Percentiles rank a stretch among this genome's conserved stretches.
These are phyloP conservation scores for Lecanicillium sp. DNA, from an alignment of 2,329 filamentous ascomycete genomes.

Conservation along the genomic window DNA sequence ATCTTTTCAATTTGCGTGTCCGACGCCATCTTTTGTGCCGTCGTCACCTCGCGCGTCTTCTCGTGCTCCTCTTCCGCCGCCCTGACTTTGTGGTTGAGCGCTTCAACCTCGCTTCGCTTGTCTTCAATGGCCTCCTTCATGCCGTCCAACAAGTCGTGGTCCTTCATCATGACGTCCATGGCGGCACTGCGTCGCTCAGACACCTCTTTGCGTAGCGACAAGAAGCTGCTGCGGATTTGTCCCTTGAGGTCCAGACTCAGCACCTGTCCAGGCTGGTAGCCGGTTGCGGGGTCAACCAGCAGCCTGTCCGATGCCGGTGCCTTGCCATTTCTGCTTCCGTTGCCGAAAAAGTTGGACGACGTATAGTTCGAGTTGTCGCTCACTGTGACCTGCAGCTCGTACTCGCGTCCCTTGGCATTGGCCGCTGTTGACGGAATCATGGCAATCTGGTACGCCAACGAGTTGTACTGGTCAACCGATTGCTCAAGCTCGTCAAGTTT, in stretches of 20 bases:
- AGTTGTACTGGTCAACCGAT: conserved; percentile 86
- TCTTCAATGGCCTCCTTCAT: conserved; percentile 97
- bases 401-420: conserved; percentile 79
- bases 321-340: conserved; percentile 23
- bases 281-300: conserved; percentile 71
- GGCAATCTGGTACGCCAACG: conserved; percentile 85
- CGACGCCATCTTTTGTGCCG: conserved; percentile 76
- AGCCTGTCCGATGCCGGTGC: conserved; percentile 59
- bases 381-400: conserved; percentile 77
- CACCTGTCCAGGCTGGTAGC: conserved; percentile 84
- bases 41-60: conserved; percentile 79
- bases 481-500: conserved; percentile 91
- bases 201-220: conserved; percentile 77
- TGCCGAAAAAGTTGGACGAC: conserved; percentile 44
- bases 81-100: conserved; percentile 77
- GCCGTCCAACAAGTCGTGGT: conserved; percentile 85
- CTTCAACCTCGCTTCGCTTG: conserved; percentile 86
- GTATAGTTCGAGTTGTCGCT: conserved; percentile 73
- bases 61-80: conserved; percentile 92
- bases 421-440: conserved; percentile 77
- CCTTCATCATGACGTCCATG: conserved; percentile 87
- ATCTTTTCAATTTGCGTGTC: conserved; percentile 97
- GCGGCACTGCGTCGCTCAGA: conserved; percentile 77
- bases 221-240: conserved; percentile 69
- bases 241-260: conserved; percentile 84